A percentile compares a stretch with the other conserved stretches of the same genome.
Evolutionary conservation across 306 rosid genomes (phyloP).

Genomic region (Rubus idaeus): DNA sequence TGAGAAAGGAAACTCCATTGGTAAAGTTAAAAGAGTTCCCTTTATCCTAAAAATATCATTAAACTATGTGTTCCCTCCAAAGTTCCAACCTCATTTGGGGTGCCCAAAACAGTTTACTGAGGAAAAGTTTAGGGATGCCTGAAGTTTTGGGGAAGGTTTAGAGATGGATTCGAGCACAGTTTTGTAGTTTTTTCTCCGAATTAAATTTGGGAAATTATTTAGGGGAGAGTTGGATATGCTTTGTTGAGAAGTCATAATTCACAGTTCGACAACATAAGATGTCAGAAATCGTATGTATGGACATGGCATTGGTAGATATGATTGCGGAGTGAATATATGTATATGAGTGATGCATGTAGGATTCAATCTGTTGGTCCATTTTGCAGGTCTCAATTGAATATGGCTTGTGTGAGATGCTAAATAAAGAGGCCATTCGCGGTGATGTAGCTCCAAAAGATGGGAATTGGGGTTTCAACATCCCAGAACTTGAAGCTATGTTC

Average conservation of each 20-base stretch:
- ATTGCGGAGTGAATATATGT: neutral
- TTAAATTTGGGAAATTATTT: neutral
- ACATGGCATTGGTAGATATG: neutral
- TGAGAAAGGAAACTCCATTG: neutral
- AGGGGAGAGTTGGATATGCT: neutral
- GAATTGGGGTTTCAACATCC: conserved; percentile 64
- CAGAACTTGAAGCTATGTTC: conserved; percentile 69
- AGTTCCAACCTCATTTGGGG: neutral
- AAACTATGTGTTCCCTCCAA: neutral
- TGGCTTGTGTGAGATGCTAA: conserved; percentile 88
- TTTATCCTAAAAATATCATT: too few species aligned
- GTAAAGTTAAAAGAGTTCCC: too few species aligned
- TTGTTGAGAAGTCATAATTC: neutral
- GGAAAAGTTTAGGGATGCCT: neutral
- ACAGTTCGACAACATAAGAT: neutral
- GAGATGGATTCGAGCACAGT: neutral
- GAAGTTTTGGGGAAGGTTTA: neutral
- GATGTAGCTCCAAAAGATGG: conserved; percentile 62
- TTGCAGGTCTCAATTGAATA: conserved; percentile 75
- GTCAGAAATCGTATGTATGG: neutral
- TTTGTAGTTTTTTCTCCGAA: neutral
- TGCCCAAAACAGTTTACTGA: neutral
- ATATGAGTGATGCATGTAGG: neutral
- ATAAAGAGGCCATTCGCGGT: conserved; percentile 51
- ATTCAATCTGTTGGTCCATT: neutral